phyloP scores from a whole-genome alignment of 2,329 filamentous ascomycete genomes.

The Claviceps capensis region DNA sequence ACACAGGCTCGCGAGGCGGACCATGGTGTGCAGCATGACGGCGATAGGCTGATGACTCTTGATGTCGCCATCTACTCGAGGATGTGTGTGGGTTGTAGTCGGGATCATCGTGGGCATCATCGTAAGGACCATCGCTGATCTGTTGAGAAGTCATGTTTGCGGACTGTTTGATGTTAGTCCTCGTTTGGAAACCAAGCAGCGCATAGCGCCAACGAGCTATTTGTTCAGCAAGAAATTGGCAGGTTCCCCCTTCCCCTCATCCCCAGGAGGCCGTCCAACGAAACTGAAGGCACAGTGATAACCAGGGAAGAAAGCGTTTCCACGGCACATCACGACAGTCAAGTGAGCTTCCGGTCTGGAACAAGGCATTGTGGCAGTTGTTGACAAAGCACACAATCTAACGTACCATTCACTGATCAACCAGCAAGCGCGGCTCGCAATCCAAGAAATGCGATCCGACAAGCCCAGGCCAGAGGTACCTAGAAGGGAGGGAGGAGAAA shows the following conservation, averaged over 20 bases:
- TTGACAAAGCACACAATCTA: not conserved
- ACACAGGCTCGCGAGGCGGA: slow-evolving; percentile 17
- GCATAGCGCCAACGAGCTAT: not conserved
- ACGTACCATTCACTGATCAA: not conserved
- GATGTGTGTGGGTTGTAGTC: slow-evolving; percentile 41
- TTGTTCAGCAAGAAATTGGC: not conserved
- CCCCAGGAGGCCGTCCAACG: no score
- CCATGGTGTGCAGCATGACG: slow-evolving; percentile 28
- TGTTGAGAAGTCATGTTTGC: slow-evolving; percentile 3
- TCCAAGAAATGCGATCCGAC: not conserved
- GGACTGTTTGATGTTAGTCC: not conserved
- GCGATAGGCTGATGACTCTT: slow-evolving; percentile 45
- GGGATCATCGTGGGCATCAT: slow-evolving; percentile 6
- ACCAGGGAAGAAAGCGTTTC: no score
- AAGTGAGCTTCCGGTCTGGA: not conserved
- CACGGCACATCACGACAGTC: not conserved
- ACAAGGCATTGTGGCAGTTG: not conserved
- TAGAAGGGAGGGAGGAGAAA: not conserved
- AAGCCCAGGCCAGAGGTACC: not conserved
- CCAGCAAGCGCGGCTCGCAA: not conserved
- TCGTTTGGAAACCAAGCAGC: not conserved
- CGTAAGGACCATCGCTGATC: not conserved
- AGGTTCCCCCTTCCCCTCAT: no score
- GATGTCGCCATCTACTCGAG: slow-evolving; percentile 46
- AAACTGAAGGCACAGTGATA: no score